Conservation (phyloP, 192 early-diverging fungal species). For the Dissophora ornata region DNA sequence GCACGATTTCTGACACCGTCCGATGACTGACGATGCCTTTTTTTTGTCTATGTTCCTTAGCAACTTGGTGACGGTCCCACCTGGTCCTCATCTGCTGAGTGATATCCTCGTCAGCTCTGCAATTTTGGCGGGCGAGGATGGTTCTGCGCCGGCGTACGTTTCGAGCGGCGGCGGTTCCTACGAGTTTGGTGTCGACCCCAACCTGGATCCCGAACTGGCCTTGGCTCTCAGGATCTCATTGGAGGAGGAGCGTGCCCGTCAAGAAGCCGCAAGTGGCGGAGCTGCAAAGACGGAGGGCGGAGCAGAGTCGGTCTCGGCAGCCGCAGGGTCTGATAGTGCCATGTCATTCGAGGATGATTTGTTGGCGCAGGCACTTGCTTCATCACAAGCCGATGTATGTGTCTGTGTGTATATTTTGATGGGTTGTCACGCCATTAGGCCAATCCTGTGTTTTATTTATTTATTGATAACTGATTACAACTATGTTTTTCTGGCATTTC, state of each 20-base stretch:
- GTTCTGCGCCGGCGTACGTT: slow-evolving; percentile 74
- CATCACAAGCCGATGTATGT: slow-evolving; percentile 70
- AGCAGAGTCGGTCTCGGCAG: slow-evolving; percentile 34
- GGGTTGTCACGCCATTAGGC: too few species aligned
- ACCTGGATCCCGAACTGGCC: slow-evolving; percentile 93
- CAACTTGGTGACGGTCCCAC: slow-evolving; percentile 91
- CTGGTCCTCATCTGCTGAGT: slow-evolving; percentile 92
- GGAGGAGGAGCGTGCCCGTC: slow-evolving; percentile 95
- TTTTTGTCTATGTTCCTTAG: slow-evolving; percentile 48
- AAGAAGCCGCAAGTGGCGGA: slow-evolving; percentile 67
- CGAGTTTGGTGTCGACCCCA: slow-evolving; percentile 96
- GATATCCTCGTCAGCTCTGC: slow-evolving; percentile 89
- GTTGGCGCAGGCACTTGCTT: slow-evolving; percentile 75
- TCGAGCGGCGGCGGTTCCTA: slow-evolving; percentile 74
- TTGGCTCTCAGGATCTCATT: slow-evolving; percentile 94
- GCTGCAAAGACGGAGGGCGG: slow-evolving; percentile 55
- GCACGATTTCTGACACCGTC: too few species aligned
- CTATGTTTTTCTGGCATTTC: neutral
- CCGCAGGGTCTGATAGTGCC: slow-evolving; percentile 15
- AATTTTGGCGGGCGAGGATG: slow-evolving; percentile 88
- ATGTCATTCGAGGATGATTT: slow-evolving; percentile 66
- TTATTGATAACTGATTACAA: too few species aligned
- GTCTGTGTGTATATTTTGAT: neutral
- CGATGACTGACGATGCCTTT: neutral
- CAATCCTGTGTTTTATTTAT: too few species aligned